Evolutionary conservation across 352 stramenopile genomes (phyloP).

Genomic region (Phytopythium litorale): DNA sequence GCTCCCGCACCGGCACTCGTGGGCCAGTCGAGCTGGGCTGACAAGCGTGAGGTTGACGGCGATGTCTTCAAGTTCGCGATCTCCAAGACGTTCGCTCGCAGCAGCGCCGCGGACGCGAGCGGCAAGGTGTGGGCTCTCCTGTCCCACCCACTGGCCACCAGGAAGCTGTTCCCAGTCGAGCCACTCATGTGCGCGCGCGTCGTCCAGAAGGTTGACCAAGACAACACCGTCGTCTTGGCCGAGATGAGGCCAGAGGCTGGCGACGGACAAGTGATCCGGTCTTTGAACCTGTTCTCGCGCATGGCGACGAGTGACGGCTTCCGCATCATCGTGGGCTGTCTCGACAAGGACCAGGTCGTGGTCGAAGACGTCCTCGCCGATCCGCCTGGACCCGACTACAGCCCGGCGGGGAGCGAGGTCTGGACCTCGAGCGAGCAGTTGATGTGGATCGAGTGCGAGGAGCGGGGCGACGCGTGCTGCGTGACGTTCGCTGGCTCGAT

Average conservation of each 20-base stretch:
- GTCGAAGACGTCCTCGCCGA: not conserved
- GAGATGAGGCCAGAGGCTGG: not conserved
- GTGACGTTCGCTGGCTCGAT: not conserved
- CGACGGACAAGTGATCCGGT: not conserved
- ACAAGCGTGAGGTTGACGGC: slow-evolving; percentile 13
- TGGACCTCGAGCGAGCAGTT: slow-evolving; percentile 5
- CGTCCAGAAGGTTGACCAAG: slow-evolving; percentile 25
- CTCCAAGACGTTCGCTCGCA: slow-evolving; percentile 15
- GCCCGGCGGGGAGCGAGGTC: not conserved
- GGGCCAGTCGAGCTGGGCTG: slow-evolving; percentile 20
- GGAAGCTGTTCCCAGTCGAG: slow-evolving; percentile 18
- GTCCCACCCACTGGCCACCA: slow-evolving; percentile 16
- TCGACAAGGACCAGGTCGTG: not conserved
- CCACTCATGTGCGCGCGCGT: slow-evolving; percentile 18
- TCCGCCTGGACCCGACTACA: not conserved
- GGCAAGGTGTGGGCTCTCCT: slow-evolving; percentile 21
- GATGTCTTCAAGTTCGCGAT: slow-evolving; percentile 20
- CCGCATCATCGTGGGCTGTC: not conserved
- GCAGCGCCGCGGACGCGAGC: slow-evolving; percentile 18
- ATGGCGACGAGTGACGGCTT: not conserved
- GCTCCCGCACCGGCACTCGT: slow-evolving; percentile 11
- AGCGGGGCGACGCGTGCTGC: not conserved
- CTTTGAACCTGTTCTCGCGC: not conserved
- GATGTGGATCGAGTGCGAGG: slow-evolving; percentile 3
- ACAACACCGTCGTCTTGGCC: slow-evolving; percentile 23